Percentiles rank a stretch among this genome's conserved stretches.
phyloP scores from a whole-genome alignment of 1,139 yeast genomes.

The Scheffersomyces quercinus region DNA sequence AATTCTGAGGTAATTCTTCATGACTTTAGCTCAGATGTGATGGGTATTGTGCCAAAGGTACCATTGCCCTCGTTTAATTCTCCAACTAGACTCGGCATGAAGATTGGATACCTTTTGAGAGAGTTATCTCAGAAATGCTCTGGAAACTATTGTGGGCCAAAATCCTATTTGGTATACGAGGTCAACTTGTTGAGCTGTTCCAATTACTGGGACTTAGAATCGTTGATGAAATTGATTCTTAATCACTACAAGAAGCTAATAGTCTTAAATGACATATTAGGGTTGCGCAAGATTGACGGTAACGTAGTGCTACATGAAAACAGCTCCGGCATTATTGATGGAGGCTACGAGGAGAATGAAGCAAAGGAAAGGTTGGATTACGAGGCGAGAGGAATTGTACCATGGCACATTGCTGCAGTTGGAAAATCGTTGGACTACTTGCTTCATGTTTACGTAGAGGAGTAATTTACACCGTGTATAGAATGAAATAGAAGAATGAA shows the following conservation, averaged over 20 bases:
- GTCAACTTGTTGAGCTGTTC: constrained; percentile 72
- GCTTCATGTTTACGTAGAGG: constrained; percentile 44
- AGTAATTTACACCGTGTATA: constrained; percentile 3
- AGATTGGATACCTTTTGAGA: constrained; percentile 68
- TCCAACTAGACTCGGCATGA: constrained; percentile 69
- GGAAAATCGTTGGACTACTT: constrained; percentile 58
- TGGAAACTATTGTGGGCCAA: background rate
- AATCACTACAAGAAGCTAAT: constrained; percentile 69
- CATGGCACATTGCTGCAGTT: constrained; percentile 87
- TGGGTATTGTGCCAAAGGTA: constrained; percentile 61
- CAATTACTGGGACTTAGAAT: constrained; percentile 53
- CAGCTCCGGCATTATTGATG: constrained; percentile 5
- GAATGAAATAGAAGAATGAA: too few species aligned
- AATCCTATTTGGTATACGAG: constrained; percentile 47
- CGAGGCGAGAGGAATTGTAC: constrained; percentile 39
- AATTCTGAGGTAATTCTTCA: constrained; percentile 42
- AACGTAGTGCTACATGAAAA: constrained; percentile 3
- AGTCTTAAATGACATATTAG: constrained; percentile 46
- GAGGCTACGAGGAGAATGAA: constrained; percentile 5
- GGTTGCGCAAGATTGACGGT: constrained; percentile 30
- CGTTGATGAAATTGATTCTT: constrained; percentile 60
- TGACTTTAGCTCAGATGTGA: constrained; percentile 56
- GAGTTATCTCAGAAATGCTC: constrained; percentile 17
- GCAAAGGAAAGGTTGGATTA: constrained; percentile 4
- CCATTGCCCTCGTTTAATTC: constrained; percentile 69